These are phyloP conservation scores for Ephemerocybe angulata DNA, from an alignment of 768 basidiomycete genomes.

Conservation along the genomic window DNA sequence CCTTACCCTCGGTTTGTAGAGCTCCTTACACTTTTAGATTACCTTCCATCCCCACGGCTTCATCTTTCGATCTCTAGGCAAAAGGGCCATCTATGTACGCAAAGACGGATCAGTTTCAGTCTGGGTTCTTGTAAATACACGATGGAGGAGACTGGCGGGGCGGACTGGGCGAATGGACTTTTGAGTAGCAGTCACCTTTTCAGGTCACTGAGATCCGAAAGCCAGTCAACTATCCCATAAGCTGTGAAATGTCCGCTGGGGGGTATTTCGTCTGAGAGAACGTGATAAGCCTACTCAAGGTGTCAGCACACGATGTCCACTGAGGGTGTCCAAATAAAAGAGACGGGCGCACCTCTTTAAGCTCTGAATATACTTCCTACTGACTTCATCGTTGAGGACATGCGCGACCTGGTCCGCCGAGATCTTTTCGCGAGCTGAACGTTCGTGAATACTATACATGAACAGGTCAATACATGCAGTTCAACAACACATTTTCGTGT, in stretches of 20 bases:
- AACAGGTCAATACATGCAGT: constrained; percentile 1
- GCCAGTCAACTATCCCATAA: constrained; percentile 97
- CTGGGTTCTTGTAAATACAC: too few species aligned
- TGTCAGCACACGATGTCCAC: constrained; percentile 3
- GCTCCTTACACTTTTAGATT: too few species aligned
- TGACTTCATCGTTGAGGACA: constrained; percentile 98
- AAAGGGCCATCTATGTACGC: too few species aligned
- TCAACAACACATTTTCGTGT: too few species aligned
- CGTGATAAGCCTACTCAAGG: constrained; percentile 68
- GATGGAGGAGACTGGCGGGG: too few species aligned
- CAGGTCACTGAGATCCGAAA: too few species aligned
- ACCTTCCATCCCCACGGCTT: too few species aligned
- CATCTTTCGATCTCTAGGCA: too few species aligned
- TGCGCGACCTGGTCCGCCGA: constrained; percentile 96
- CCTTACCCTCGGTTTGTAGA: too few species aligned
- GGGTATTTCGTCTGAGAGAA: constrained; percentile 97
- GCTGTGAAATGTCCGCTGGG: constrained; percentile 84
- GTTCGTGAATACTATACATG: constrained; percentile 81
- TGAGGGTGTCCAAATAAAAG: neutral
- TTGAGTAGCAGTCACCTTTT: too few species aligned
- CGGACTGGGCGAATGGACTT: too few species aligned
- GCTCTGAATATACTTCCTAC: constrained; percentile 97
- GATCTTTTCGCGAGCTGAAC: constrained; percentile 97
- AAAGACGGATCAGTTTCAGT: too few species aligned
- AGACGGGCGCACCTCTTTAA: constrained; percentile 69